A percentile compares a stretch with the other conserved stretches of the same genome.
phyloP scores from a whole-genome alignment of 805 yeast genomes.

The Wickerhamomyces strasburgensis region DNA sequence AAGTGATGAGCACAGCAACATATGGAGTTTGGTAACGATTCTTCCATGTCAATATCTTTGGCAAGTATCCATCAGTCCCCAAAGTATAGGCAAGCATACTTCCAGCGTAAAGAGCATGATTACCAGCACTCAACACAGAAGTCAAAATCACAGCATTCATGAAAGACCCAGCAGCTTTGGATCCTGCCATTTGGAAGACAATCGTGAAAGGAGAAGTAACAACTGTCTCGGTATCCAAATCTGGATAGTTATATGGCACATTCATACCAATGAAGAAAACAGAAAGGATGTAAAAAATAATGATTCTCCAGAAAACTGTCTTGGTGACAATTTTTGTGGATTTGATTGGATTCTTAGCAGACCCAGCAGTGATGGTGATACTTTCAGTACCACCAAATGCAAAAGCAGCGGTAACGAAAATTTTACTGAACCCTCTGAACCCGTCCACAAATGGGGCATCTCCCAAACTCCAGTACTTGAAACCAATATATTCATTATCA shows the following conservation, averaged over 20 bases:
- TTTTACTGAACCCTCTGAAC: slow-evolving; percentile 46
- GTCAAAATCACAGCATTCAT: slow-evolving; percentile 57
- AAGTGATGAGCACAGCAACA: slow-evolving; percentile 45
- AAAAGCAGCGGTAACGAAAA: slow-evolving; percentile 52
- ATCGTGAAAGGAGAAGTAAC: slow-evolving; percentile 63
- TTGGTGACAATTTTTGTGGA: slow-evolving; percentile 50
- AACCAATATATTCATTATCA: slow-evolving; percentile 45
- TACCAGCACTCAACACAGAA: slow-evolving; percentile 46
- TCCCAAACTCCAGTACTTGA: slow-evolving; percentile 45
- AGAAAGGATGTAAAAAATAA: slow-evolving; percentile 43
- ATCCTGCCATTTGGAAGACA: slow-evolving; percentile 61
- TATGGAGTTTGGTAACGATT: slow-evolving; percentile 44
- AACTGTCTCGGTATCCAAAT: slow-evolving; percentile 49
- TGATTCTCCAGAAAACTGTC: slow-evolving; percentile 51
- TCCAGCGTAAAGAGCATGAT: slow-evolving; percentile 50
- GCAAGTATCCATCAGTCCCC: slow-evolving; percentile 47
- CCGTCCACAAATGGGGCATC: slow-evolving; percentile 48
- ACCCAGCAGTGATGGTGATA: slow-evolving; percentile 54
- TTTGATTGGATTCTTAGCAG: slow-evolving; percentile 47
- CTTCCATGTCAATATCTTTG: slow-evolving; percentile 36
- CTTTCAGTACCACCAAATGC: slow-evolving; percentile 57
- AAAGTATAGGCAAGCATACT: slow-evolving; percentile 50
- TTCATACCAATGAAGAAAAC: slow-evolving; percentile 45
- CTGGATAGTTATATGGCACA: slow-evolving; percentile 47
- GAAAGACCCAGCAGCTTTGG: slow-evolving; percentile 52